Evolutionary conservation across 257 asterid genomes (phyloP).

Genomic region (Jacaranda copaia): DNA sequence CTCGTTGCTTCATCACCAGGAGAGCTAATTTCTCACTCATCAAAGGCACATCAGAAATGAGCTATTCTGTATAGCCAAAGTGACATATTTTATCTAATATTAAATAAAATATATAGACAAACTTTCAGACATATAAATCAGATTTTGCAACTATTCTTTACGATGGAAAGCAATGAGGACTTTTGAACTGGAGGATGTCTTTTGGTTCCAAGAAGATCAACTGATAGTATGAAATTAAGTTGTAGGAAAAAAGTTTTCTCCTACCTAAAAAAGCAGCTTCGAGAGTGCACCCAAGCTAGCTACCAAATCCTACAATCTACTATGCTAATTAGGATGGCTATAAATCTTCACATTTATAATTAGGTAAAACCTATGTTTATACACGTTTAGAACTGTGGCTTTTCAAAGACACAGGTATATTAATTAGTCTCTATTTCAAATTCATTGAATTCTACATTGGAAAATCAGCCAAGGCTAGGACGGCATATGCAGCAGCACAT

Average conservation of each 20-base stretch:
- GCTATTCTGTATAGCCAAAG: no score
- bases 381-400: constrained; percentile 7
- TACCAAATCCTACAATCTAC: constrained; percentile 18
- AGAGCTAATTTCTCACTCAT: no score
- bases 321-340: background rate
- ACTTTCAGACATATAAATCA: background rate
- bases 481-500: background rate
- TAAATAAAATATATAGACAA: background rate
- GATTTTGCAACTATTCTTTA: no score
- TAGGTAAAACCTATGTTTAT: background rate
- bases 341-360: background rate
- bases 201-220: background rate
- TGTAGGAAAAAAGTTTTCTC: background rate
- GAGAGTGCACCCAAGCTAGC: background rate
- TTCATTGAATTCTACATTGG: constrained; percentile 1
- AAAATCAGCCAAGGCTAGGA: constrained; percentile 13
- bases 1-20: no score
- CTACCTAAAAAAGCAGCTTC: constrained; percentile 13
- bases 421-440: constrained; percentile 18
- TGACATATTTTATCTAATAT: background rate
- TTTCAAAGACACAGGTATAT: background rate
- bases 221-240: background rate
- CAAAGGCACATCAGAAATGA: no score
- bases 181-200: background rate
- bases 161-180: no score